These are phyloP conservation scores for Trypanosoma congolense DNA, from an alignment of 208 protist species.

Conservation along the genomic window DNA sequence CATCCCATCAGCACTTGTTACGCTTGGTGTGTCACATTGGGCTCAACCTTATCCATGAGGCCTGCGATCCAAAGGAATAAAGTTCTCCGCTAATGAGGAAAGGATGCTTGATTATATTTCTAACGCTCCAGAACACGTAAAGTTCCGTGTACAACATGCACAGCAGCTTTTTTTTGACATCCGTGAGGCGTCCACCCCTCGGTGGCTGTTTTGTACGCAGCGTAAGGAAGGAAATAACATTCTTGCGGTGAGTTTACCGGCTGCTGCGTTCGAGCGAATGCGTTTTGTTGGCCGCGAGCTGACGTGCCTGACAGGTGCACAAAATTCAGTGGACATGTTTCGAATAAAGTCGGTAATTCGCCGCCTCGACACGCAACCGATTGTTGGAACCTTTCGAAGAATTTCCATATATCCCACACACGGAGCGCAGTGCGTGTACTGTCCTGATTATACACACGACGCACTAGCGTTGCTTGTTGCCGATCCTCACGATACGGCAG, in stretches of 20 bases:
- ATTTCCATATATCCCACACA: conserved; percentile 72
- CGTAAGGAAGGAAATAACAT: conserved; percentile 76
- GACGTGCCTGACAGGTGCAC: conserved; percentile 51
- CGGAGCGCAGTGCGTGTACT: conserved; percentile 38
- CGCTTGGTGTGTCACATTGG: conserved; percentile 86
- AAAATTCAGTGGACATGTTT: conserved; percentile 58
- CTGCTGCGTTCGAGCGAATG: conserved; percentile 78
- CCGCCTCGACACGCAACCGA: conserved; percentile 7
- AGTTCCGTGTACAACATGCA: conserved; percentile 71
- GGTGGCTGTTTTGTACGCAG: conserved; percentile 70
- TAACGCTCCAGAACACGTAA: conserved; percentile 62
- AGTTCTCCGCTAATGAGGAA: conserved; percentile 17
- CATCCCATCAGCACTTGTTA: conserved; percentile 86
- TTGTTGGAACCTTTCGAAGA: conserved; percentile 37
- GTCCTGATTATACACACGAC: conserved; percentile 76
- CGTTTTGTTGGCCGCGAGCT: conserved; percentile 72
- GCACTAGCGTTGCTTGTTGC: conserved; percentile 43
- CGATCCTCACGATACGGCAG: conserved; percentile 19
- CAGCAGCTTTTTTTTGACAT: conserved; percentile 71
- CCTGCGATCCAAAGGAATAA: conserved; percentile 23
- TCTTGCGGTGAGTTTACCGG: conserved; percentile 72
- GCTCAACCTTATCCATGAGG: conserved; percentile 50
- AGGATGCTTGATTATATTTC: conserved; percentile 72
- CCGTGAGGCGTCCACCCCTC: conserved; percentile 39
- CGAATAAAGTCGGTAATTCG: conserved; percentile 33